These are phyloP conservation scores for Lumnitzera racemosa DNA, from an alignment of 345 rosid genomes.

Conservation along the genomic window DNA sequence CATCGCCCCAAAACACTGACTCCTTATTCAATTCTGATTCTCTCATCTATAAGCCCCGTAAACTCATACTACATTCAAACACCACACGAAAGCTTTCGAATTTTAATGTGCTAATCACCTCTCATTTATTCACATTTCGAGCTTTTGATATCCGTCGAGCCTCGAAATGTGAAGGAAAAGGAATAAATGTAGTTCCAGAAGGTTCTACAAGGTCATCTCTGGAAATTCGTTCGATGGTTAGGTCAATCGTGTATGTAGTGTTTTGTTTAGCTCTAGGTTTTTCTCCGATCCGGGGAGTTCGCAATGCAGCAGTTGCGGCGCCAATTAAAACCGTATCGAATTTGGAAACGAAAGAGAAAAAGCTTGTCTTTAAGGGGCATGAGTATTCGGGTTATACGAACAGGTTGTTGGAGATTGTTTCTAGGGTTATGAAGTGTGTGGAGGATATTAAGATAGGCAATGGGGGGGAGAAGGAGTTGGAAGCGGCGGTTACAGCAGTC, in stretches of 20 bases:
- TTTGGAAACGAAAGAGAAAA: constrained; percentile 19
- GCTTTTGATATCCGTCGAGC: not conserved
- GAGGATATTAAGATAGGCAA: constrained; percentile 55
- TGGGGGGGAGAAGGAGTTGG: constrained; percentile 32
- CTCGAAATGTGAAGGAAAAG: constrained; percentile 4
- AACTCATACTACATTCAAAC: constrained; percentile 1
- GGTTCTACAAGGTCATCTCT: constrained; percentile 2
- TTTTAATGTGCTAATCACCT: not conserved
- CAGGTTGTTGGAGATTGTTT: constrained; percentile 55
- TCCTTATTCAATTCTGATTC: constrained; percentile 9
- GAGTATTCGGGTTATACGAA: constrained; percentile 45
- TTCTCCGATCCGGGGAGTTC: constrained; percentile 34
- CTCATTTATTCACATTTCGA: not conserved
- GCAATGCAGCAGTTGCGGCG: constrained; percentile 48
- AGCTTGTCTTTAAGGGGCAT: constrained; percentile 32
- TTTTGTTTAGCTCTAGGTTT: constrained; percentile 63
- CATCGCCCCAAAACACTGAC: no score
- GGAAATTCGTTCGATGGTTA: constrained; percentile 26
- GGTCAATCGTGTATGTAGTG: constrained; percentile 41
- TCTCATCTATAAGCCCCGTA: not conserved
- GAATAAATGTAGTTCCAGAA: constrained; percentile 1
- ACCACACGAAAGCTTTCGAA: not conserved
- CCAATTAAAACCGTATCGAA: constrained; percentile 28
- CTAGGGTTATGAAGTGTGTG: constrained; percentile 38
- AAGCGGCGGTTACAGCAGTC: constrained; percentile 40